Evolutionary conservation across 371 early-diverging fungal species (phyloP).

Genomic region (Apophysomyces trapeziformis): DNA sequence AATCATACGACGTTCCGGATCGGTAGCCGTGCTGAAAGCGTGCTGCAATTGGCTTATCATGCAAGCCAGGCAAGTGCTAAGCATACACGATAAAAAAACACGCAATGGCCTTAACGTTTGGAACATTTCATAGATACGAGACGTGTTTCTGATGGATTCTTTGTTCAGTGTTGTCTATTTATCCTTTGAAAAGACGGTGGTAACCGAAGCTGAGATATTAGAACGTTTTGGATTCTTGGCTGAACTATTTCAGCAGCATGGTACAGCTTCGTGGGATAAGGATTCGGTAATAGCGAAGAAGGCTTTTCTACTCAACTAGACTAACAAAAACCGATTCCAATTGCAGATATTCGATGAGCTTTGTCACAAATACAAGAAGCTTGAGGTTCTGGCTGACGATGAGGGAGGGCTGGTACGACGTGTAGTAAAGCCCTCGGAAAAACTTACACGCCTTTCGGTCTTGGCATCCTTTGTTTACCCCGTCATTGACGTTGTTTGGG

Average conservation of each 20-base stretch:
- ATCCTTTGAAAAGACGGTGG: slow-evolving; percentile 20
- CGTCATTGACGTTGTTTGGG: slow-evolving; percentile 36
- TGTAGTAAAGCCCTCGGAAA: not conserved
- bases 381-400: slow-evolving; percentile 29
- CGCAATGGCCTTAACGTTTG: not conserved
- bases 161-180: slow-evolving; percentile 33
- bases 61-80: slow-evolving; percentile 31
- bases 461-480: slow-evolving; percentile 41
- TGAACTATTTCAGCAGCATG: slow-evolving; percentile 25
- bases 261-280: slow-evolving; percentile 22
- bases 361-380: slow-evolving; percentile 37
- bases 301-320: too few relatives aligned
- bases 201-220: slow-evolving; percentile 11
- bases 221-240: slow-evolving; percentile 35
- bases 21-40: slow-evolving; percentile 24
- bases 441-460: slow-evolving; percentile 22
- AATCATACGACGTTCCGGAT: slow-evolving; percentile 22
- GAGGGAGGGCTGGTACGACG: slow-evolving; percentile 28
- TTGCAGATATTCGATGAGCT: slow-evolving; percentile 5
- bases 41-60: slow-evolving; percentile 35
- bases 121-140: slow-evolving; percentile 22
- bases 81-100: not conserved
- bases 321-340: too few relatives aligned
- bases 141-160: slow-evolving; percentile 32
- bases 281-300: slow-evolving; percentile 16